Percentiles rank a stretch among this genome's conserved stretches.
Conservation (phyloP, 2,329 filamentous ascomycete species). For the Exophiala aquamarina region DNA sequence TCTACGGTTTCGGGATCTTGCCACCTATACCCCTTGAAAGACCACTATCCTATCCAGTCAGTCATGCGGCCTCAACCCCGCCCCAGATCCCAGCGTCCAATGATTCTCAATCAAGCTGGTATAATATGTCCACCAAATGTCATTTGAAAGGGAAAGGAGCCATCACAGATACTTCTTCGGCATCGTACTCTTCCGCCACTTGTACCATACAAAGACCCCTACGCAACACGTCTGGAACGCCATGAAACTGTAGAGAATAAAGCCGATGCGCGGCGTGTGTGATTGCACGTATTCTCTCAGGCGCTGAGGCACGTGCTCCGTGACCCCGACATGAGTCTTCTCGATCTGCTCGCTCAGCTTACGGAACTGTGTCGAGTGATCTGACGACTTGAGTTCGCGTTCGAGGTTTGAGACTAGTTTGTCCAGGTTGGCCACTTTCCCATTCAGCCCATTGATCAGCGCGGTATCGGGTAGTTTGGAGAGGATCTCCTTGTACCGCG, state of each 20-base stretch:
- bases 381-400: conserved; percentile 46
- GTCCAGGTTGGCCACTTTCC: conserved; percentile 55
- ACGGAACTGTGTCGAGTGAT: conserved; percentile 56
- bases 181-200: conserved; percentile 69
- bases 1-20: too few species aligned
- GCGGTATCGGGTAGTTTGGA: conserved; percentile 38
- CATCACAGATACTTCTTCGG: conserved; percentile 88
- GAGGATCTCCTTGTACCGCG: conserved; percentile 52
- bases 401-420: conserved; percentile 50
- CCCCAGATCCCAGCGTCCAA: too few species aligned
- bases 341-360: conserved; percentile 56
- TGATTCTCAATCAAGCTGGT: too few species aligned
- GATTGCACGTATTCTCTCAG: conserved; percentile 27
- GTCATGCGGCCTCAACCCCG: too few species aligned
- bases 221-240: conserved; percentile 72
- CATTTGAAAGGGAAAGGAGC: too few species aligned
- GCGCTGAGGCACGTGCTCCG: conserved; percentile 48
- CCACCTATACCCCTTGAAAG: too few species aligned
- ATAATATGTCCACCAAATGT: too few species aligned
- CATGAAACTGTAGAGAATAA: conserved; percentile 70
- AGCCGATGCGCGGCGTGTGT: conserved; percentile 55
- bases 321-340: conserved; percentile 54
- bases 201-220: conserved; percentile 72
- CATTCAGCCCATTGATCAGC: conserved; percentile 42
- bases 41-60: too few species aligned